A percentile compares a stretch with the other conserved stretches of the same genome.
These are phyloP conservation scores for Clonostachys byssicola DNA, from an alignment of 2,329 filamentous ascomycete genomes.

Conservation along the genomic window DNA sequence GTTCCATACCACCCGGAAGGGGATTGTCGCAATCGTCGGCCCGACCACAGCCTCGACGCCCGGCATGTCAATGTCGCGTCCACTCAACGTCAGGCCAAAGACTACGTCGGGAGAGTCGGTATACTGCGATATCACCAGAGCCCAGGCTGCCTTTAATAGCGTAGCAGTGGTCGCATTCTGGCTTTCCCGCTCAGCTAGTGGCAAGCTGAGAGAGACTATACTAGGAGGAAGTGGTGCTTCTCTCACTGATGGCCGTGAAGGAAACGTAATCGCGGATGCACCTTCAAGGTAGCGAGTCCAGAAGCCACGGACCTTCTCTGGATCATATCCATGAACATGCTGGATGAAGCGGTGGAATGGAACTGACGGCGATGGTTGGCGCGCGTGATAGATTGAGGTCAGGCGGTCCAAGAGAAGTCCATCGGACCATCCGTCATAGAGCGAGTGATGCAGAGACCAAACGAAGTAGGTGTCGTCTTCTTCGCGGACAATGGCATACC, in stretches of 20 bases:
- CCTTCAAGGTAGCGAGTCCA: constrained; percentile 22
- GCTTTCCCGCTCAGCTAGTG: background rate
- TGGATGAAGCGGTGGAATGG: constrained; percentile 36
- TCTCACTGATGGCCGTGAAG: constrained; percentile 1
- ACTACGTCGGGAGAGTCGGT: constrained; percentile 2
- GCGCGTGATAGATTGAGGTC: constrained; percentile 6
- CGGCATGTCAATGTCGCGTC: constrained; percentile 1
- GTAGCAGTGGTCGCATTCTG: constrained; percentile 7
- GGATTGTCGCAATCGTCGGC: constrained; percentile 5
- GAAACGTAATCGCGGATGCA: constrained; percentile 1
- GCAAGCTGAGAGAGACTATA: too few relatives aligned
- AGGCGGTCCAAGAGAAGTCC: constrained; percentile 8
- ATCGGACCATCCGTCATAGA: constrained; percentile 15
- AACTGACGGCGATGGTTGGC: constrained; percentile 3
- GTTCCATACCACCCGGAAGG: constrained; percentile 20
- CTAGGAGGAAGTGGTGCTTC: background rate
- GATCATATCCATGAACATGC: constrained; percentile 10
- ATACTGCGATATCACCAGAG: constrained; percentile 1
- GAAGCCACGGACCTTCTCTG: constrained; percentile 12
- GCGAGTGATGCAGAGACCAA: constrained; percentile 9
- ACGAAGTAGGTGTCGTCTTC: background rate
- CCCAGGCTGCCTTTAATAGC: constrained; percentile 10
- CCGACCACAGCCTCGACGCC: constrained; percentile 2
- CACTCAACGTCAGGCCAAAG: constrained; percentile 4
- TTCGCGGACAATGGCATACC: background rate